A percentile compares a stretch with the other conserved stretches of the same genome.
These are phyloP conservation scores for Nymphaea thermarum DNA, from an alignment of 164 flowering plant species.

Conservation along the genomic window DNA sequence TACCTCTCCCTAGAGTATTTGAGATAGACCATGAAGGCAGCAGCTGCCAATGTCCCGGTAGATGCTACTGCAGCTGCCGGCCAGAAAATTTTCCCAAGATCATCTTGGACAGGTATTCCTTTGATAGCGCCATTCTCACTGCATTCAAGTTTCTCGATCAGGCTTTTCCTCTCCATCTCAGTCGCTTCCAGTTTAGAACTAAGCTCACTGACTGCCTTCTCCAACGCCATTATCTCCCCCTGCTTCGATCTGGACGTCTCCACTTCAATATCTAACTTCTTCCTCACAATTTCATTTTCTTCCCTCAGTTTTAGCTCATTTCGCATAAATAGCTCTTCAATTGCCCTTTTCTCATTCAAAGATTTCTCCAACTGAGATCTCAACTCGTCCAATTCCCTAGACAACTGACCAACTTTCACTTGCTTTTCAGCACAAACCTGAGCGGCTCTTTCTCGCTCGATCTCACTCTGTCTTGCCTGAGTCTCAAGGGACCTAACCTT, in stretches of 20 bases:
- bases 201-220: background rate
- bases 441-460: background rate
- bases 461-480: background rate
- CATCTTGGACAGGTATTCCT: background rate
- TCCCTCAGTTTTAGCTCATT: background rate
- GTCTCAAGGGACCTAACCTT: background rate
- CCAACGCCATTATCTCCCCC: conserved; percentile 14
- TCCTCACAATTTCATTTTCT: conserved; percentile 14
- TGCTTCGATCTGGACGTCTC: conserved; percentile 1
- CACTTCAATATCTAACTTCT: conserved; percentile 7
- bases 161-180: background rate
- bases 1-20: conserved; percentile 11
- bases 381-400: conserved; percentile 5
- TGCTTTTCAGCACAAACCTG: background rate
- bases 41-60: conserved; percentile 24
- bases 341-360: conserved; percentile 5
- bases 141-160: background rate
- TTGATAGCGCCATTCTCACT: background rate
- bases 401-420: background rate
- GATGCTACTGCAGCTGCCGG: conserved; percentile 25
- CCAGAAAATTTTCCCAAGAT: conserved; percentile 22
- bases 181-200: background rate
- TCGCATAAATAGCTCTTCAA: background rate
- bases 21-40: conserved; percentile 14
- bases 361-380: conserved; percentile 16